Conservation (phyloP, 176 grass and related monocot species). For the Poa annua region DNA sequence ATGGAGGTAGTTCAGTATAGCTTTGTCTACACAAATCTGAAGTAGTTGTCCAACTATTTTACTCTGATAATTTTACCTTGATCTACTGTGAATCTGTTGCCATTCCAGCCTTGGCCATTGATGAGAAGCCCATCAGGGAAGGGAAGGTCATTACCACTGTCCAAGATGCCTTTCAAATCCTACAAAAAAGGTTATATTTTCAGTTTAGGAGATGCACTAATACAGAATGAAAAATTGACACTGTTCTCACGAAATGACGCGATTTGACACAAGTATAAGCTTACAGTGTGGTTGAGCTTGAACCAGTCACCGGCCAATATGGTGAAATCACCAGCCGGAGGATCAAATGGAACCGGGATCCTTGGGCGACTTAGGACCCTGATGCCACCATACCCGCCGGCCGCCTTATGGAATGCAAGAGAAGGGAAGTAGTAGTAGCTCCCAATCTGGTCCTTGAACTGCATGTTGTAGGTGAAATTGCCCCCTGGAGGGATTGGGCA, state of each 20-base stretch:
- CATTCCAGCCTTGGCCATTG: slow-evolving; percentile 74
- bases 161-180: slow-evolving; percentile 75
- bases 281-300: slow-evolving; percentile 95
- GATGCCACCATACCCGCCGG: slow-evolving; percentile 81
- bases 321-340: slow-evolving; percentile 80
- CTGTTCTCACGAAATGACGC: background rate
- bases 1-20: background rate
- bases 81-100: slow-evolving; percentile 79
- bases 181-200: slow-evolving; percentile 15
- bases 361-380: slow-evolving; percentile 75
- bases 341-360: slow-evolving; percentile 83
- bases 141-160: slow-evolving; percentile 72
- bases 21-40: background rate
- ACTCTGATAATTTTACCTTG: slow-evolving; percentile 66
- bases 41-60: background rate
- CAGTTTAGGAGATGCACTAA: background rate
- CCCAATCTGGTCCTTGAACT: slow-evolving; percentile 95
- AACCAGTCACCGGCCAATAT: slow-evolving; percentile 86
- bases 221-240: background rate
- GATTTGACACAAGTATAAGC: background rate
- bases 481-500: slow-evolving; percentile 84
- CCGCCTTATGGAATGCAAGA: slow-evolving; percentile 85
- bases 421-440: slow-evolving; percentile 97
- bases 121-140: slow-evolving; percentile 85
- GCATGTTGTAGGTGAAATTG: slow-evolving; percentile 90